A percentile compares a stretch with the other conserved stretches of the same genome.
Conservation (phyloP, 192 early-diverging fungal genomes). For the Gaertneriomyces semiglobifer region DNA sequence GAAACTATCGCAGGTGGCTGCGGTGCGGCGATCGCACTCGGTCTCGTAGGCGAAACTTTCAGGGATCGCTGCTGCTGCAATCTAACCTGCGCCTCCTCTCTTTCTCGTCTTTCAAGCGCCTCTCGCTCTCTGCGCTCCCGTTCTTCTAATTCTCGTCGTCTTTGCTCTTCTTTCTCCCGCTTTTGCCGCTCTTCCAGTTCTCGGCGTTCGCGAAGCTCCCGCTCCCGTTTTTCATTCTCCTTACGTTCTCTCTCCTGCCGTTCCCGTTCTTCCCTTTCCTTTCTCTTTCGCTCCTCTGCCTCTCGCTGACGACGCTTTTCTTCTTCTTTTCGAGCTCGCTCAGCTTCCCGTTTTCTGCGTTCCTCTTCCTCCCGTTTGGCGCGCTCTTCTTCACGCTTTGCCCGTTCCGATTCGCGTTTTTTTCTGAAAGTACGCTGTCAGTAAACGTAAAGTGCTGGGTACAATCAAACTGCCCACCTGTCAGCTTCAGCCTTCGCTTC, state of each 20-base stretch:
- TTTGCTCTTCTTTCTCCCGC: too few species aligned
- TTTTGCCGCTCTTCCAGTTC: slow-evolving; percentile 20
- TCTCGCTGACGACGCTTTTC: slow-evolving; percentile 49
- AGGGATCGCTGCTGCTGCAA: too few species aligned
- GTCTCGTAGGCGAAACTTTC: too few species aligned
- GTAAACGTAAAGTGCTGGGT: too few species aligned
- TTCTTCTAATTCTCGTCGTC: too few species aligned
- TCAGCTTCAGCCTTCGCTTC: slow-evolving; percentile 42
- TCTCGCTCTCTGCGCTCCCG: too few species aligned
- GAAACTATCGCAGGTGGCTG: too few species aligned
- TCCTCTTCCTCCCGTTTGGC: slow-evolving; percentile 45
- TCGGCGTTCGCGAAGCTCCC: slow-evolving; percentile 28
- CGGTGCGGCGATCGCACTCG: too few species aligned
- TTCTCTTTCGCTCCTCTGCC: slow-evolving; percentile 31
- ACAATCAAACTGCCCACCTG: slow-evolving; percentile 13
- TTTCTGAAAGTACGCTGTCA: slow-evolving; percentile 17
- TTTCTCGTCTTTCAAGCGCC: too few species aligned
- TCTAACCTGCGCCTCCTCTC: too few species aligned
- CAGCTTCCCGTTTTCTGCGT: slow-evolving; percentile 49
- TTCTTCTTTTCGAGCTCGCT: slow-evolving; percentile 59
- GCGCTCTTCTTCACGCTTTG: slow-evolving; percentile 35
- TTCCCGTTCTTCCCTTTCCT: slow-evolving; percentile 49
- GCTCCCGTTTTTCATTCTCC: slow-evolving; percentile 41
- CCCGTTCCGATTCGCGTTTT: slow-evolving; percentile 48
- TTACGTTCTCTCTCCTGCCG: slow-evolving; percentile 47